A percentile compares a stretch with the other conserved stretches of the same genome.
These are phyloP conservation scores for Vigna angularis DNA, from an alignment of 306 rosid species.

Conservation along the genomic window DNA sequence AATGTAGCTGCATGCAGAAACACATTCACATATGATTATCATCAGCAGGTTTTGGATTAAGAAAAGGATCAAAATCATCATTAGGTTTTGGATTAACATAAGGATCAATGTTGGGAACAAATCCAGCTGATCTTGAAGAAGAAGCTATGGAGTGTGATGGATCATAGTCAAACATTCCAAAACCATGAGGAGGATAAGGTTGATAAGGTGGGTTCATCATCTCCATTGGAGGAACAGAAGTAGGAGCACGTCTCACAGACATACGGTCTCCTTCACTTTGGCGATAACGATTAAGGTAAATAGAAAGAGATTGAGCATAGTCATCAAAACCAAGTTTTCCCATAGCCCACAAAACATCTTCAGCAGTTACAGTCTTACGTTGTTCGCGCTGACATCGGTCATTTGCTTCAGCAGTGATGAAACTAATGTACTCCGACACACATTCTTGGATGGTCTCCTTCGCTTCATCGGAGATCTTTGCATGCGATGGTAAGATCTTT, in stretches of 20 bases:
- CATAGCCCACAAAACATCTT: constrained; percentile 80
- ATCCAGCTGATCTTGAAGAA: neutral
- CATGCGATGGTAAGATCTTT: constrained; percentile 66
- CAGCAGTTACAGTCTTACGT: constrained; percentile 73
- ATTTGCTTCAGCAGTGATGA: constrained; percentile 81
- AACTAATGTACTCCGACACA: constrained; percentile 79
- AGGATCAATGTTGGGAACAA: neutral
- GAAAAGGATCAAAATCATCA: no score
- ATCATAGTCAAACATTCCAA: constrained; percentile 14
- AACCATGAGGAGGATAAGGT: neutral
- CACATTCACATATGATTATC: no score
- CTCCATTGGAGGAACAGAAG: neutral
- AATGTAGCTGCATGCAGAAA: no score
- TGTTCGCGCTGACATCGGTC: constrained; percentile 70
- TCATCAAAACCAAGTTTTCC: constrained; percentile 73
- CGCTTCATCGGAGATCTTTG: constrained; percentile 79
- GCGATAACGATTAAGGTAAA: constrained; percentile 63
- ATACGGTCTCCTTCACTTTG: constrained; percentile 35
- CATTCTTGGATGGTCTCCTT: constrained; percentile 79
- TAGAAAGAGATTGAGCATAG: constrained; percentile 56
- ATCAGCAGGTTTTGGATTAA: no score
- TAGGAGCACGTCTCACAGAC: constrained; percentile 10
- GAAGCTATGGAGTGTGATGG: neutral
- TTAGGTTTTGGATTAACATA: neutral
- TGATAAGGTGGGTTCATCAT: neutral